These are phyloP conservation scores for Apiospora pterosperma DNA, from an alignment of 2,329 filamentous ascomycete genomes.

Conservation along the genomic window DNA sequence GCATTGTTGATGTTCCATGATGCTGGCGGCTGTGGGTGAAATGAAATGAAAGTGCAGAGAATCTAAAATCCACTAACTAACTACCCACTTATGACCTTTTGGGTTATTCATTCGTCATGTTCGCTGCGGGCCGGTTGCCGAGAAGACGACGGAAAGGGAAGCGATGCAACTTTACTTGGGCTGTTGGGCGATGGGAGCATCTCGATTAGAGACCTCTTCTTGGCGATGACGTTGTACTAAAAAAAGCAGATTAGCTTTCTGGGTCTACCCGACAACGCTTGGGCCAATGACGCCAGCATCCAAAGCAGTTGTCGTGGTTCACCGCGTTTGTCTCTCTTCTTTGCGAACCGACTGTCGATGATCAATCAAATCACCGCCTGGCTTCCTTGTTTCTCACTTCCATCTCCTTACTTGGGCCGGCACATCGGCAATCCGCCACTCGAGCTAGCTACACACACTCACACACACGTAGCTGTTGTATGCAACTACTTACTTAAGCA, in stretches of 20 bases:
- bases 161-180: background rate
- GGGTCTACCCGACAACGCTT: background rate
- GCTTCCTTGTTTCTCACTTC: background rate
- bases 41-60: too few species aligned
- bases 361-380: background rate
- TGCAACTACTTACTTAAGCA: background rate
- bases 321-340: too few species aligned
- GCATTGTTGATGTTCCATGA: too few species aligned
- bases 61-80: too few species aligned
- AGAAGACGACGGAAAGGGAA: background rate
- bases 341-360: too few species aligned
- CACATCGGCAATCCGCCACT: background rate
- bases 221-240: background rate
- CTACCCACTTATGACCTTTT: too few species aligned
- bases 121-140: background rate
- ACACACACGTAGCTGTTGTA: background rate
- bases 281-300: conserved; percentile 6
- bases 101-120: too few species aligned
- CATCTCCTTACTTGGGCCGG: background rate
- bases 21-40: too few species aligned
- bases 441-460: background rate
- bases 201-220: background rate
- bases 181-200: background rate
- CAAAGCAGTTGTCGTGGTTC: background rate
- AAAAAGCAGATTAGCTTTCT: background rate